These are phyloP conservation scores for Clitoria ternatea DNA, from an alignment of 306 rosid species.

Conservation along the genomic window DNA sequence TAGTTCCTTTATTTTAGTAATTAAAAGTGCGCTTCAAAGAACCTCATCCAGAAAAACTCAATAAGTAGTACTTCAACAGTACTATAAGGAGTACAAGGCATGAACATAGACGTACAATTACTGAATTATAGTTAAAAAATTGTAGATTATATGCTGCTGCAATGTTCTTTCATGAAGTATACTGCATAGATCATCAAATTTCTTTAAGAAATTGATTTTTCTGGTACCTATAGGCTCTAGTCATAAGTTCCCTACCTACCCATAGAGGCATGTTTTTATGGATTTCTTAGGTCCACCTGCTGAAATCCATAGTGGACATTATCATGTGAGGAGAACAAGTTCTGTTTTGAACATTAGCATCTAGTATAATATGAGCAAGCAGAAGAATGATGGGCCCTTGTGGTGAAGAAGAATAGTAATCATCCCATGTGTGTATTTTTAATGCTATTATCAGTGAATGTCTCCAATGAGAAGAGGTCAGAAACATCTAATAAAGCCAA, in stretches of 20 bases:
- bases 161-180: background rate
- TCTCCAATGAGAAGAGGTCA: slow-evolving; percentile 27
- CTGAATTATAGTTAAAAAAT: no score
- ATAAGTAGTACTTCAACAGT: slow-evolving; percentile 8
- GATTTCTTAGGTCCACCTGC: slow-evolving; percentile 39
- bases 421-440: slow-evolving; percentile 57
- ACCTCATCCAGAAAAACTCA: background rate
- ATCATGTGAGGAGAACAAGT: slow-evolving; percentile 48
- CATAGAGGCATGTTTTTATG: background rate
- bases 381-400: slow-evolving; percentile 42
- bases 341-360: slow-evolving; percentile 17
- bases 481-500: slow-evolving; percentile 16
- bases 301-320: slow-evolving; percentile 31
- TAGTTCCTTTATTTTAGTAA: background rate
- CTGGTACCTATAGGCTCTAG: background rate
- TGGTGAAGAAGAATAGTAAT: slow-evolving; percentile 33
- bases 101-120: background rate
- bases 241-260: background rate
- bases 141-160: slow-evolving; percentile 1
- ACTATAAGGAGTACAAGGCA: slow-evolving; percentile 18
- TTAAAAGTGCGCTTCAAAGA: background rate
- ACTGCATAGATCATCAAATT: background rate
- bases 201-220: background rate
- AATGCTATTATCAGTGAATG: slow-evolving; percentile 34
- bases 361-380: slow-evolving; percentile 22